Base-by-base conservation (phyloP, 768 basidiomycete species). In the Rhizopogon vulgaris region DNA sequence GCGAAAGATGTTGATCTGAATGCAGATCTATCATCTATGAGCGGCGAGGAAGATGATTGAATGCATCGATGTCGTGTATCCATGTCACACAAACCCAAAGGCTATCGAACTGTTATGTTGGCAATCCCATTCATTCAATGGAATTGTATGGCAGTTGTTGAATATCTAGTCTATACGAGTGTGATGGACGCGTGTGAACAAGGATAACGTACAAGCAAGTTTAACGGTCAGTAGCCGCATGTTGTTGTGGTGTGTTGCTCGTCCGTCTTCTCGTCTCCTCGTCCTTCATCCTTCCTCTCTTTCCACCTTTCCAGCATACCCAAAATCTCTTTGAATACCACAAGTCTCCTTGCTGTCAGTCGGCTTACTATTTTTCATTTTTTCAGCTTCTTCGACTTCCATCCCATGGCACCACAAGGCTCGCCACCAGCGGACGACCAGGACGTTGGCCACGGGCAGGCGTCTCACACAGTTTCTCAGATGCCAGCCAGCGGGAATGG, bases 401-500 rank as follows among this genome's bases (percentile, higher is more conserved):
- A 38, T 42, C 46, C 56, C 41, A 66, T 66, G 65, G 65, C 64
- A 48, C 51, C 64, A 7, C 61, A 63, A 24, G 57, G 54, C 48
- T 55, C 59, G 39, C 38, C 59, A 43, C 49, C 57, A 43, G 15
- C 52, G 17, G 54, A 57, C 48, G 59, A 57, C 18, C 36, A 48
- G 50, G 27, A 53, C 52, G 40, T 47, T 34, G 65, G 64, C 54
- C 65, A 46, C 57, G 60, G 46, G 43, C 56, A 22, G 18, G n/a
- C 36, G 48, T 32, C 58, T 48, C 51, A 58, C 34, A 52, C 54
- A 32, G 48, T 51, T 0, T 56, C 56, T 7, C 61, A 58, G 54
- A 54, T 57, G 50, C 41, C 65, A 51, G 53, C 57, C 32, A 66
- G 59, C 63, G 66, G 59, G 56, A 60, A 58, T 47, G 61, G 67